Conservation (phyloP, 495 filamentous ascomycete genomes). For the Trichoderma asperelloides region DNA sequence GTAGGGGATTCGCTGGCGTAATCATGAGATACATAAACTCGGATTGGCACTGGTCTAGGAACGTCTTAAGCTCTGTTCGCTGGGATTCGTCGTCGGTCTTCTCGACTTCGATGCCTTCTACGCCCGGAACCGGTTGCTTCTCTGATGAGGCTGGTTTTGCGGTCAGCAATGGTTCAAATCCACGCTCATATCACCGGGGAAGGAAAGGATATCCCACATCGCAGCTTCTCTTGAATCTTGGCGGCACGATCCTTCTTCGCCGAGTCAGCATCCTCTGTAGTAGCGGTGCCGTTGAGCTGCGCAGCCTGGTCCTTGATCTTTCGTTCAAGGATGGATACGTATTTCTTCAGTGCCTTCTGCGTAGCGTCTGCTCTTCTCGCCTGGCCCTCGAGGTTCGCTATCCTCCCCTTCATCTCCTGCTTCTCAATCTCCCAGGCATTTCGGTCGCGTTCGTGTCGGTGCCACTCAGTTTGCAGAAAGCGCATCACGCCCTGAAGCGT, state of each 20-base stretch:
- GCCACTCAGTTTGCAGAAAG: constrained; percentile 98
- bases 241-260: constrained; percentile 37
- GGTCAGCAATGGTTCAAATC: background rate
- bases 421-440: constrained; percentile 99
- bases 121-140: constrained; percentile 13
- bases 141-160: constrained; percentile 16
- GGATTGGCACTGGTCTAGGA: constrained; percentile 53
- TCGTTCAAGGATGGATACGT: constrained; percentile 82
- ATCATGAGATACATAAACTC: constrained; percentile 60
- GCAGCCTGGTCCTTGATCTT: constrained; percentile 68
- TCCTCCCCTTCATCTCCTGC: constrained; percentile 97
- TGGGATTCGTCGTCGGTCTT: constrained; percentile 42
- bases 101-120: constrained; percentile 18
- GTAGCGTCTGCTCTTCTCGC: constrained; percentile 72
- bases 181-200: background rate
- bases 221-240: constrained; percentile 39
- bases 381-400: constrained; percentile 90
- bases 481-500: constrained; percentile 99
- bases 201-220: constrained; percentile 20
- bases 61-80: constrained; percentile 49
- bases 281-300: constrained; percentile 25
- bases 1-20: constrained; percentile 52
- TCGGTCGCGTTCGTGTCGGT: constrained; percentile 92
- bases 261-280: constrained; percentile 18
- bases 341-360: constrained; percentile 79